Conservation (phyloP, 2,329 filamentous ascomycete species). For the Fonsecaea nubica region DNA sequence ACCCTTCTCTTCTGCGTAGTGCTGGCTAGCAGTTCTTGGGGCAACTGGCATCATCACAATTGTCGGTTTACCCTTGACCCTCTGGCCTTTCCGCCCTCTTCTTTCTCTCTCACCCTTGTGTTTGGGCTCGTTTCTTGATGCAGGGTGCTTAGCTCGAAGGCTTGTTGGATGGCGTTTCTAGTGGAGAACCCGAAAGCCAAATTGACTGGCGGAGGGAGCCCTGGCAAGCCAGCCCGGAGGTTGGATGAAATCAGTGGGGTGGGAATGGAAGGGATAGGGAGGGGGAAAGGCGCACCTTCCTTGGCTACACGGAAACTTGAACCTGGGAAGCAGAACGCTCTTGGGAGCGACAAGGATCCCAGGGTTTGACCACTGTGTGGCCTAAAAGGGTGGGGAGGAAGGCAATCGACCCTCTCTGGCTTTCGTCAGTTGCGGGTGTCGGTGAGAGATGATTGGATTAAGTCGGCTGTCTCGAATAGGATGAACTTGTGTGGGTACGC, state of each 20-base stretch:
- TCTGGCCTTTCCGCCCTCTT: background rate
- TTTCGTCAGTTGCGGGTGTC: slow-evolving; percentile 4
- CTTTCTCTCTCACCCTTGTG: background rate
- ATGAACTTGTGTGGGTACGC: background rate
- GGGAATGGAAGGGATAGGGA: slow-evolving; percentile 7
- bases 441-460: background rate
- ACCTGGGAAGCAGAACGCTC: background rate
- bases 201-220: slow-evolving; percentile 21
- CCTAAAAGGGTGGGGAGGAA: slow-evolving; percentile 8
- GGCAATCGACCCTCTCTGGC: background rate
- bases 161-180: slow-evolving; percentile 23
- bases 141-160: slow-evolving; percentile 30
- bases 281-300: background rate
- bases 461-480: slow-evolving; percentile 9
- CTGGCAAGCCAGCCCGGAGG: slow-evolving; percentile 27
- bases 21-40: slow-evolving; percentile 18
- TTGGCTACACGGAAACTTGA: slow-evolving; percentile 3
- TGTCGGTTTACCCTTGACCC: slow-evolving; percentile 17
- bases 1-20: slow-evolving; percentile 18
- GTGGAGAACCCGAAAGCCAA: slow-evolving; percentile 25
- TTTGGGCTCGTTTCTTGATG: slow-evolving; percentile 22
- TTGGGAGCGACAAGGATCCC: background rate
- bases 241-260: slow-evolving; percentile 32
- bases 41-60: slow-evolving; percentile 32
- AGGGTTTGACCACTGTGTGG: background rate